Conservation (phyloP, 2,329 filamentous ascomycete species). For the Penicillium thymicola region DNA sequence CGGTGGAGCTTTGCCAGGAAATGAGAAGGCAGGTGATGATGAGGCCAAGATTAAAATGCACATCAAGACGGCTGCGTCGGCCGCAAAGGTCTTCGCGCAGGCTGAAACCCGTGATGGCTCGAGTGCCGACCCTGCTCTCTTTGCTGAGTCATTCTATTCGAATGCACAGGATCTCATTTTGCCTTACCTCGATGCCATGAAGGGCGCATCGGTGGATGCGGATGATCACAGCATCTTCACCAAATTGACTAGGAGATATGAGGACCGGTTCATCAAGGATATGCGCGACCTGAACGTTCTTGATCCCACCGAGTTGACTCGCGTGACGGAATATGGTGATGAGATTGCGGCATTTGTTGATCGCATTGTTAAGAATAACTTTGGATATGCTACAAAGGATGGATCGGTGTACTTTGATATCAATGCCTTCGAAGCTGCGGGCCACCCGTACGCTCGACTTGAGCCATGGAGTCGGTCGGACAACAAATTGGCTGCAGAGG, state of each 20-base stretch:
- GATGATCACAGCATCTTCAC: constrained; percentile 76
- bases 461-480: constrained; percentile 83
- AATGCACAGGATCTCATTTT: constrained; percentile 67
- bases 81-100: constrained; percentile 50
- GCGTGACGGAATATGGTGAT: constrained; percentile 88
- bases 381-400: constrained; percentile 70
- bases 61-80: constrained; percentile 59
- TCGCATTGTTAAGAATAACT: constrained; percentile 77
- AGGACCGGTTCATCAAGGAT: constrained; percentile 82
- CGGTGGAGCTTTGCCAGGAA: constrained; percentile 54
- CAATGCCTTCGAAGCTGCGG: constrained; percentile 73
- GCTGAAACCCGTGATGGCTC: constrained; percentile 25
- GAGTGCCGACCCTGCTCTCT: constrained; percentile 21
- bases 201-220: constrained; percentile 56
- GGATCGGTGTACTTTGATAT: constrained; percentile 97
- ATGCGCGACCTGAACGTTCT: constrained; percentile 84
- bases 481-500: constrained; percentile 78
- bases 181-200: constrained; percentile 70
- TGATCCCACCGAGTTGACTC: constrained; percentile 73
- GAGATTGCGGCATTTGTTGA: constrained; percentile 85
- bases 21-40: constrained; percentile 63
- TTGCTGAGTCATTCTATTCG: constrained; percentile 52
- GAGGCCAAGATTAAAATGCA: constrained; percentile 92
- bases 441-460: constrained; percentile 80
- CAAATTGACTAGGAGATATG: constrained; percentile 78